A percentile compares a stretch with the other conserved stretches of the same genome.
Evolutionary conservation across 805 yeast genomes (phyloP).

Genomic region (Lachancea thermotolerans): DNA sequence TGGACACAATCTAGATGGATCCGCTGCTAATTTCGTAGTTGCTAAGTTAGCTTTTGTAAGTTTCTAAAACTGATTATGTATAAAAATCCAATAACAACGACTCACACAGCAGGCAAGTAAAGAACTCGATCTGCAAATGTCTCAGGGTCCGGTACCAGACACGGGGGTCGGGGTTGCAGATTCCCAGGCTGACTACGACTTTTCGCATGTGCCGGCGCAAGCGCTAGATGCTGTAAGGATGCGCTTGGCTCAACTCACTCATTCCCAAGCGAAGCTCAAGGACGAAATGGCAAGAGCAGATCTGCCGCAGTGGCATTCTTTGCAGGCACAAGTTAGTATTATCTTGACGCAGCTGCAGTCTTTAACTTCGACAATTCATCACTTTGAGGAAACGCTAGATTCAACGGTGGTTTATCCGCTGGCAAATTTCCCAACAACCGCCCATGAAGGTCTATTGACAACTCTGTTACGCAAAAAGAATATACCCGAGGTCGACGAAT

Average conservation of each 20-base stretch:
- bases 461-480: constrained; percentile 82
- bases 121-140: not conserved
- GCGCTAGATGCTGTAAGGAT: constrained; percentile 58
- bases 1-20: no score
- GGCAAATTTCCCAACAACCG: constrained; percentile 76
- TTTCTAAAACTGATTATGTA: no score
- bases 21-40: no score
- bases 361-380: constrained; percentile 61
- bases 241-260: constrained; percentile 53
- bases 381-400: constrained; percentile 50
- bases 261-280: constrained; percentile 51
- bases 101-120: no score
- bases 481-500: constrained; percentile 82
- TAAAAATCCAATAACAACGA: no score
- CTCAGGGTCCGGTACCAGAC: constrained; percentile 3
- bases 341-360: constrained; percentile 76
- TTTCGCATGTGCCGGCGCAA: constrained; percentile 49
- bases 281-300: constrained; percentile 43
- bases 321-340: constrained; percentile 81
- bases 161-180: constrained; percentile 7
- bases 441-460: constrained; percentile 74
- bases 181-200: constrained; percentile 26
- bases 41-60: no score
- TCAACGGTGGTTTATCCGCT: constrained; percentile 77
- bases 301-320: constrained; percentile 45